These are phyloP conservation scores for Mediolabrus comicus DNA, from an alignment of 108 stramenopile genomes.

Conservation along the genomic window DNA sequence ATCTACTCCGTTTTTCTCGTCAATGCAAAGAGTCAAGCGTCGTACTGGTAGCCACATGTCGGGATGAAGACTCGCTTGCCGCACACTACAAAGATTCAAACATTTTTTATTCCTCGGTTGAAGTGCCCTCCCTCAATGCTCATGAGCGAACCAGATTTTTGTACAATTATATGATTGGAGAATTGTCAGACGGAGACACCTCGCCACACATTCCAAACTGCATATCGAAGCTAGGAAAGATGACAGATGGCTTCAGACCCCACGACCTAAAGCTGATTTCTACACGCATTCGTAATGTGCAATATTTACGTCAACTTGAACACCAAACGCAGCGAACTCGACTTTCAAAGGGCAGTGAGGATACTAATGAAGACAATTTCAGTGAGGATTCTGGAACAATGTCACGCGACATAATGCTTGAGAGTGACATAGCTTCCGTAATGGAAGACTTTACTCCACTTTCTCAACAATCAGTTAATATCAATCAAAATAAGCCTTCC, in stretches of 20 bases:
- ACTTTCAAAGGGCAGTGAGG: background rate
- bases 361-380: background rate
- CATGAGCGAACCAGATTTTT: constrained; percentile 26
- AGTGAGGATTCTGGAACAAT: background rate
- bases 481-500: constrained; percentile 11
- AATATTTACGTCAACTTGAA: constrained; percentile 23
- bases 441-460: constrained; percentile 38
- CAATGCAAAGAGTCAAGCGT: constrained; percentile 5
- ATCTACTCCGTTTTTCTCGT: constrained; percentile 35
- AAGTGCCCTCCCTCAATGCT: constrained; percentile 40
- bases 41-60: constrained; percentile 34
- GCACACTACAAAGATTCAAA: constrained; percentile 24
- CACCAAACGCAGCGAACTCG: constrained; percentile 1
- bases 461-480: constrained; percentile 39
- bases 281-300: constrained; percentile 29
- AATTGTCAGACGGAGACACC: background rate
- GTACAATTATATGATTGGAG: background rate
- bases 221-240: constrained; percentile 34
- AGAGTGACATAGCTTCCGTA: constrained; percentile 26
- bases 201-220: constrained; percentile 7
- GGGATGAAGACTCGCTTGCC: constrained; percentile 33
- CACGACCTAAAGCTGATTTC: constrained; percentile 59
- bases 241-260: constrained; percentile 60
- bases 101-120: constrained; percentile 29
- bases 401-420: constrained; percentile 11